These are phyloP conservation scores for Ormosia semicastrata DNA, from an alignment of 306 rosid species.

Conservation along the genomic window DNA sequence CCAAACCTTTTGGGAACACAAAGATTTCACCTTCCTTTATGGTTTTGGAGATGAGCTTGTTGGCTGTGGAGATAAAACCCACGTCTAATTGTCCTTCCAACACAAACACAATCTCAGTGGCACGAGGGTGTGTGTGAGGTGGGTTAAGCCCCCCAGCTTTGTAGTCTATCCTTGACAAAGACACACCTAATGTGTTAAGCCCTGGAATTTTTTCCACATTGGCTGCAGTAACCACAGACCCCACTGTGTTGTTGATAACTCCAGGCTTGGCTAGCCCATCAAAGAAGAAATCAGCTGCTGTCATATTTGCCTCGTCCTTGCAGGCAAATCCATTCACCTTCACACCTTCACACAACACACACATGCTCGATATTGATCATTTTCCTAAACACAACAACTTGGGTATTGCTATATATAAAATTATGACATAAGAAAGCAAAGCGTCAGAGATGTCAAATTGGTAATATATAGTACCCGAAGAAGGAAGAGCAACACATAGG, in stretches of 20 bases:
- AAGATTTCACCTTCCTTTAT: constrained; percentile 50
- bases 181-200: constrained; percentile 53
- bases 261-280: constrained; percentile 46
- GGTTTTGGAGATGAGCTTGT: constrained; percentile 44
- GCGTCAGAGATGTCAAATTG: not conserved
- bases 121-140: constrained; percentile 63
- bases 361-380: not conserved
- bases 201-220: constrained; percentile 57
- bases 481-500: constrained; percentile 56
- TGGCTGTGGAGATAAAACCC: constrained; percentile 48
- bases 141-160: constrained; percentile 55
- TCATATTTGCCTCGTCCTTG: constrained; percentile 47
- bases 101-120: constrained; percentile 50
- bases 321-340: constrained; percentile 60
- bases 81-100: constrained; percentile 50
- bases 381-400: not conserved
- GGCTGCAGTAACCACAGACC: constrained; percentile 45
- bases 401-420: not conserved
- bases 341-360: constrained; percentile 25
- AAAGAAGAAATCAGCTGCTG: constrained; percentile 49
- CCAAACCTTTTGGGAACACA: constrained; percentile 51
- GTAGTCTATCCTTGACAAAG: constrained; percentile 49
- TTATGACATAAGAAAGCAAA: not conserved
- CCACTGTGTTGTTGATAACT: constrained; percentile 43
- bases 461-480: constrained; percentile 35